Conservation (phyloP, 345 rosid species). For the Pseudoturritis turrita region DNA sequence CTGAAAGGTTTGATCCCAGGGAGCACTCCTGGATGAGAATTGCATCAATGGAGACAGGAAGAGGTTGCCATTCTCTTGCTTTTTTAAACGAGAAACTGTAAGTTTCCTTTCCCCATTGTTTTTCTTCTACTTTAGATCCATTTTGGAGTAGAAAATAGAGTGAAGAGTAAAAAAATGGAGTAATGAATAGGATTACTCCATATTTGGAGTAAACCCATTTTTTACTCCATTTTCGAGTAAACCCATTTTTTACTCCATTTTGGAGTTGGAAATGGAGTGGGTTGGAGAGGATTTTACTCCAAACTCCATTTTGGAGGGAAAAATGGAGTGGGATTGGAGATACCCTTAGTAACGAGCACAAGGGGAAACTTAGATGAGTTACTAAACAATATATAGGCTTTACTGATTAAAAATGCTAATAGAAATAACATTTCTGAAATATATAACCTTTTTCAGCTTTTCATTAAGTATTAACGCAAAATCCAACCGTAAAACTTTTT, state of each 20-base stretch:
- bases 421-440: background rate
- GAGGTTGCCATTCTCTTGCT: conserved; percentile 65
- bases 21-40: conserved; percentile 68
- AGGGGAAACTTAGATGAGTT: background rate
- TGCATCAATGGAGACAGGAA: conserved; percentile 48
- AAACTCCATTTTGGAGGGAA: too few relatives aligned
- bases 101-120: conserved; percentile 18
- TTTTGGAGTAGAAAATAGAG: too few relatives aligned
- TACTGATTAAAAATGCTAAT: background rate
- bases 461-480: background rate
- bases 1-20: conserved; percentile 80
- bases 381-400: background rate
- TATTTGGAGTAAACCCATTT: too few relatives aligned
- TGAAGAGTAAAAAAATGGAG: too few relatives aligned
- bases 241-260: too few relatives aligned
- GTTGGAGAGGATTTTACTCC: too few relatives aligned
- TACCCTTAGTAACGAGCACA: background rate
- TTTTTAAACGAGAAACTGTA: conserved; percentile 70
- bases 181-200: too few relatives aligned
- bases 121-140: background rate
- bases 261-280: too few relatives aligned
- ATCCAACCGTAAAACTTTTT: background rate
- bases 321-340: too few relatives aligned
- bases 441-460: background rate
- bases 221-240: too few relatives aligned